phyloP scores from a whole-genome alignment of 306 rosid species.

The Senna siamea region DNA sequence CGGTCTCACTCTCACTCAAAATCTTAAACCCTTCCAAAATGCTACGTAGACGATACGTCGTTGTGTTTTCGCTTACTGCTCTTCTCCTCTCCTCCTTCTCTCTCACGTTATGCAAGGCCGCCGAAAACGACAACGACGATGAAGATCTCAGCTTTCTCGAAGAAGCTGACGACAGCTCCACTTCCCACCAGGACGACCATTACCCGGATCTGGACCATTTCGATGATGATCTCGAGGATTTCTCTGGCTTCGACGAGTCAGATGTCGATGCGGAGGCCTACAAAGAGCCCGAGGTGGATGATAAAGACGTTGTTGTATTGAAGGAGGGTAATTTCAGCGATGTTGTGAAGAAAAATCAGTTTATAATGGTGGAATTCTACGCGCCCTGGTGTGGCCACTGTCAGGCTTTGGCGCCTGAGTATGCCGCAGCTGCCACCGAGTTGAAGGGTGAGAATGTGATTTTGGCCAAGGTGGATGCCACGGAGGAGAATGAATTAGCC shows the following conservation, averaged over 20 bases:
- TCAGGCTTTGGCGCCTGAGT: conserved; percentile 87
- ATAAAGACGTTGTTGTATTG: conserved; percentile 83
- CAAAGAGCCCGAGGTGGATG: conserved; percentile 71
- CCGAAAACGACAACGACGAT: conserved; percentile 48
- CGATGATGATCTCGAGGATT: conserved; percentile 60
- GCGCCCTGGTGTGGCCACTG: conserved; percentile 99
- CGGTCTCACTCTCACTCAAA: neutral
- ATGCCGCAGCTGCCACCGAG: conserved; percentile 90
- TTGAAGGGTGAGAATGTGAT: conserved; percentile 70
- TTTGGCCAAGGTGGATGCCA: conserved; percentile 89
- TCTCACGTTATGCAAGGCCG: conserved; percentile 44
- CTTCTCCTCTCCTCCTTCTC: conserved; percentile 65
- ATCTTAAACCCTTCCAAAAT: conserved; percentile 38
- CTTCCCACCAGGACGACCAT: conserved; percentile 16
- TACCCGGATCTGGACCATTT: conserved; percentile 57
- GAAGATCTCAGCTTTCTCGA: conserved; percentile 97
- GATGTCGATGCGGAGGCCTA: conserved; percentile 45
- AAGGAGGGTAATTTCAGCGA: conserved; percentile 83
- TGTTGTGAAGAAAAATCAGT: conserved; percentile 62
- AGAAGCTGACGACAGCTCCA: conserved; percentile 52
- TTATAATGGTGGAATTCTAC: conserved; percentile 90
- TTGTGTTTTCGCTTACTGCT: conserved; percentile 55
- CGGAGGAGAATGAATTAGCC: conserved; percentile 79
- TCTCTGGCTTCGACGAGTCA: conserved; percentile 63
- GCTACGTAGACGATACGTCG: conserved; percentile 57